Conservation (phyloP, 768 basidiomycete genomes). For the Macrolepiota dolichaula region DNA sequence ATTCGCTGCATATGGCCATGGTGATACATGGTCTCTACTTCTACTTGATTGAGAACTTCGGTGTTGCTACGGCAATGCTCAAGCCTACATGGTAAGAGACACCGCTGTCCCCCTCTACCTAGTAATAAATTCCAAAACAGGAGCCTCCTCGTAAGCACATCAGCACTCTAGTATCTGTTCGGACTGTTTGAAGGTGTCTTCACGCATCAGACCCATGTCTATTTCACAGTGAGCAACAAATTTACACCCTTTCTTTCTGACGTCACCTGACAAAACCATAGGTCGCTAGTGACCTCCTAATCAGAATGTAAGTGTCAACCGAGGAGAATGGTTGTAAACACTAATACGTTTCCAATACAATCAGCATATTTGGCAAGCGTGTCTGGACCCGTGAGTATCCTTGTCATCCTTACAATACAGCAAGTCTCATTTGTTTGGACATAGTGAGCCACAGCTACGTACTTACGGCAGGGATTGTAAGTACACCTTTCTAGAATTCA, state of each 20-base stretch:
- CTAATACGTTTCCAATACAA: not conserved
- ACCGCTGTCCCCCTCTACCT: not conserved
- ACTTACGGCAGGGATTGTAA: slow-evolving; percentile 1
- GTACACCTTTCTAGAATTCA: not conserved
- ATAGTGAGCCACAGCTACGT: slow-evolving; percentile 17
- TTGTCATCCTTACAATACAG: not conserved
- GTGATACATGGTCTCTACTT: slow-evolving; percentile 31
- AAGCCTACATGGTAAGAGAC: slow-evolving; percentile 25
- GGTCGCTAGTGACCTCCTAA: slow-evolving; percentile 21
- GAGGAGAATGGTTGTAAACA: not conserved
- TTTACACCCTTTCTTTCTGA: not conserved
- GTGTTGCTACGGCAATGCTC: slow-evolving; percentile 22
- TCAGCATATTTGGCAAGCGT: slow-evolving; percentile 19
- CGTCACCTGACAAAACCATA: not conserved
- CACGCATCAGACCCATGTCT: slow-evolving; percentile 13
- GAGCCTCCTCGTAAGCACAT: slow-evolving; percentile 1
- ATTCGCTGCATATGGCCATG: slow-evolving; percentile 30
- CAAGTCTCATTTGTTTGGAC: not conserved
- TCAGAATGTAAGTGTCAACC: slow-evolving; percentile 15
- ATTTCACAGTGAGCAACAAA: slow-evolving; percentile 19
- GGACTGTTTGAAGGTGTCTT: not conserved
- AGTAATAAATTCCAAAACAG: not conserved
- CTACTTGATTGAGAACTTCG: slow-evolving; percentile 32
- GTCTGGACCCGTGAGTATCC: slow-evolving; percentile 17
- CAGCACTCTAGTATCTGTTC: not conserved